Evolutionary conservation across 306 rosid genomes (phyloP), one percentile per base, ranked within the genome.

Genomic region (Citrullus amarus): DNA sequence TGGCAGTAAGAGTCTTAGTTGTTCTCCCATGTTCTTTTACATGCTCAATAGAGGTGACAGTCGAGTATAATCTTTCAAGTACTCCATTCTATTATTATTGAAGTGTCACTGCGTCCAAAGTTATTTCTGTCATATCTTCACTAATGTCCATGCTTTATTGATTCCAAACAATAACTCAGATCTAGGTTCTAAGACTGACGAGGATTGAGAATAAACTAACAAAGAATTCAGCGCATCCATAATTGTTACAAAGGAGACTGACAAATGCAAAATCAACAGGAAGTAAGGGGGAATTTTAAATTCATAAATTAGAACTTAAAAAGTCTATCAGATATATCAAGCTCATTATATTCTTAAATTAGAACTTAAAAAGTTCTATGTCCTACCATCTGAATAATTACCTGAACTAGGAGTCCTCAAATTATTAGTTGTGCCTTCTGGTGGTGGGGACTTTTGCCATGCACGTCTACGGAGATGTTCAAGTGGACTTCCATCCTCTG

Each of bases 401-500:
- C 92, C 92, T 71, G 90, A 83, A 60, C 82, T 63, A 28, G 87
- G 81, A 80, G 85, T 85, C 53, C 88, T 78, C 70, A 78, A 75
- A 63, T 67, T 78, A 66, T 73, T 81, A 18, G 80, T 79, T 54
- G 83, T 81, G 77, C 82, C 86, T 67, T 84, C 89, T 8, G 86
- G 83, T 6, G 75, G 54, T 8, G 58, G 78, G 44, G 87, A 81
- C 84, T 88, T 86, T 22, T 68, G 86, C 81, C 75, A 76, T 3
- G 76, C 6, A 41, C 61, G 75, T 65, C 85, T 80, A 78, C 20
- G 79, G 57, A 51, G 79, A 81, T 80, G 69, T 14, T 83, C 87
- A 50, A 81, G 65, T 6, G 90, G 89, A 76, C 90, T 88, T 70
- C 87, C 92, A 60, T 80, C 87, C 79, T 82, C 90, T 0, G 90